Evolutionary conservation across 2,329 filamentous ascomycete species (phyloP), one percentile per base, ranked within the genome.

Genomic region (Hymenoscyphus fructigenus): DNA sequence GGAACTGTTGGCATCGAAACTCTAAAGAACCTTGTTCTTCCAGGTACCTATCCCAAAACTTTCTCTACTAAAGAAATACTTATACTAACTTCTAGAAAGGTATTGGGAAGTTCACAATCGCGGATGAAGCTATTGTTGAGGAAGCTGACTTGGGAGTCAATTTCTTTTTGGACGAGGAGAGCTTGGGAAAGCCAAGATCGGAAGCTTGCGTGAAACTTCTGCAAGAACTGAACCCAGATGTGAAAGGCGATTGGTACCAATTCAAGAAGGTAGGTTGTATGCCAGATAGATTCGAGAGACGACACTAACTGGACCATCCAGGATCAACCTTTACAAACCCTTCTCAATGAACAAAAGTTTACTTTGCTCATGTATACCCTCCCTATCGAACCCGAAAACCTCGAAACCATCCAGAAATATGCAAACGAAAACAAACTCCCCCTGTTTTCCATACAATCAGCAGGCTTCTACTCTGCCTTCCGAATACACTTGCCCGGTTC

Each of bases 11-110:
- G 93, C 15, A 85, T 96, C 14, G 95, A 99, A 78, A 89, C 93
- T 0, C 84, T 99, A 67, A 99, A 99, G 83, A 99, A 99, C 75
- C 86, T 99, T n/a, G 91, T 99, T 2, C 81, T 99, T 9, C 95
- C 95, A 64, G 92, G 88, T 88, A 77, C 62, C 77, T 71, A 50
- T 47, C 32, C n/a, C 28, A 15, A 3, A 3, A 1, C 44, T 23
- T 26, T 20, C 20, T 58, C 14, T 32, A 36, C 15, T 50, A 60
- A 62, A 74, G 34, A 34, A 47, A 12, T 36, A 15, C 34, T 32
- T 28, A 10, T 29, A 15, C 64, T 66, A 26, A 66, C 28, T 23
- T 14, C n/a, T 5, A 23, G 1, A n/a, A 57, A 89, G 89, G 93
- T 3, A 91, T 98, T 72, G 96, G 95, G 9, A 86, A 88, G 29